Conservation (phyloP, 805 yeast species). For the Tetrapisispora fleetii region DNA sequence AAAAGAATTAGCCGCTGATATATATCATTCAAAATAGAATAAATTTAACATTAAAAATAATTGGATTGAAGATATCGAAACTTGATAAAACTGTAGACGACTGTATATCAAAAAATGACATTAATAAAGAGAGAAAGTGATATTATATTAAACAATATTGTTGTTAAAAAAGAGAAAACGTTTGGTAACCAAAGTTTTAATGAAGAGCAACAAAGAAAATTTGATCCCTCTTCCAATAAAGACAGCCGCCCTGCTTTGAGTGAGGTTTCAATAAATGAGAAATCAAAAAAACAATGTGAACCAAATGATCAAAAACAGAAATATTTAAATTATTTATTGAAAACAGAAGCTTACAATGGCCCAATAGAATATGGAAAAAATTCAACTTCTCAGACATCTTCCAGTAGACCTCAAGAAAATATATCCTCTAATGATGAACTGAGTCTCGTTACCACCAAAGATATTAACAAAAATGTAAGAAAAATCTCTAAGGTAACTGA, state of each 20-base stretch:
- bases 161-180: neutral
- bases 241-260: conserved; percentile 15
- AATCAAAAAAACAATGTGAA: conserved; percentile 2
- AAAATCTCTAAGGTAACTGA: neutral
- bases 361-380: neutral
- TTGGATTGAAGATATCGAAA: no score
- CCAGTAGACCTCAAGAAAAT: neutral
- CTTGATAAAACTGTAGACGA: no score
- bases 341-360: neutral
- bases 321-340: conserved; percentile 7
- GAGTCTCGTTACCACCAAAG: neutral
- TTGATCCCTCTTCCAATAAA: conserved; percentile 4
- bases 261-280: conserved; percentile 9
- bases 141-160: neutral
- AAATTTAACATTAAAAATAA: no score
- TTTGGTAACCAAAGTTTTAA: neutral
- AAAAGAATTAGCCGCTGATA: neutral
- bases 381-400: neutral
- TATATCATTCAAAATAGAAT: no score
- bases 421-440: neutral
- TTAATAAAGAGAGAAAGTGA: conserved; percentile 1
- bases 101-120: no score
- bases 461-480: neutral
- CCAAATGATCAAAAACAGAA: conserved; percentile 6
- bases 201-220: neutral